Base-by-base conservation (phyloP, 768 basidiomycete species). In the Leccinum uliginosum region DNA sequence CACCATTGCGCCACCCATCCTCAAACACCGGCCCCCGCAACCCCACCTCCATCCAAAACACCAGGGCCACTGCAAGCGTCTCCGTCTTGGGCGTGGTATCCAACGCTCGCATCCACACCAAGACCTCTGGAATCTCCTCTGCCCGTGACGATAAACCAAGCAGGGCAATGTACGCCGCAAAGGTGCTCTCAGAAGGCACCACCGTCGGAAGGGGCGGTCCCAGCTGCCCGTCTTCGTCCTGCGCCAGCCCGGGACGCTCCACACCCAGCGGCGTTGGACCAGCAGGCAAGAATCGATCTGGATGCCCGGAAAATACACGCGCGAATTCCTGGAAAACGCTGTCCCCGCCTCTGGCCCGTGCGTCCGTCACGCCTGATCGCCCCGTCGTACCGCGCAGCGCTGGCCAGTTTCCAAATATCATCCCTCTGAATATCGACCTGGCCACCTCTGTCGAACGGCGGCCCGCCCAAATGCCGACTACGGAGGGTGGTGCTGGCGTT, bases 71-170 rank as follows among this genome's bases (percentile, higher is more conserved):
- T 2, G 83, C 79, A 12, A 93, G 69, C 15, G 86, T 86, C 40
- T 75, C 70, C 26, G 65, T 68, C n/a, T 75, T 73, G 1, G 90
- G 89, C 5, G 30, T 32, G 12, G 30, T 32, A 32, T 32, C 69
- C 38, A 91, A 62, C 15, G 74, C 75, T 7, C 79, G 78, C 89
- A 91, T 91, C 89, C 92, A 92, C 19, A 81, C 82, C 1, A 93
- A 68, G 12, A 76, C 75, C 12, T 80, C 75, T 0, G 90, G 85
- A 27, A 93, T 85, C 68, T 91, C 87, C 0, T 71, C 65, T 9
- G 80, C 75, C 2, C 75, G 74, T 1, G 73, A 71, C 12, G 75
- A 74, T 4, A 80, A 67, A 1, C 83, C 86, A 7, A 91, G 76
- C 4, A 91, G 73, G 51, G 77, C 63, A n/a, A 91, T 75, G 57